Evolutionary conservation across 176 grass and related monocot species (phyloP).

Genomic region (Metroxylon sagu): DNA sequence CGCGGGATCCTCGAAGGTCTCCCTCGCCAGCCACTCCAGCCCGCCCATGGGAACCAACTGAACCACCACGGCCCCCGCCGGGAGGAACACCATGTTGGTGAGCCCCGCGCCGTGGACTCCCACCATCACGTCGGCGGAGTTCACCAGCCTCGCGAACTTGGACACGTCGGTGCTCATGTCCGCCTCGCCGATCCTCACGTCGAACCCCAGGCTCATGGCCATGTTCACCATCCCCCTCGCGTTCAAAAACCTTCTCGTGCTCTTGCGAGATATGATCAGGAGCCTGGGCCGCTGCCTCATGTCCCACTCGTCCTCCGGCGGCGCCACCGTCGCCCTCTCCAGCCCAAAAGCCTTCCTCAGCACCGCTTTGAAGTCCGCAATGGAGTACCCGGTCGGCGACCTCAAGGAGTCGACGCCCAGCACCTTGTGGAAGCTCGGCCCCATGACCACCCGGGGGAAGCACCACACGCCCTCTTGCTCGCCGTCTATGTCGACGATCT

Average conservation of each 20-base stretch:
- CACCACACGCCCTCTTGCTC: conserved; percentile 48
- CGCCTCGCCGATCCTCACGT: conserved; percentile 67
- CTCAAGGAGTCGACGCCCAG: conserved; percentile 65
- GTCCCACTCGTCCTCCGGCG: too few species aligned
- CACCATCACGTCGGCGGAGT: conserved; percentile 57
- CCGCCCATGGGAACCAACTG: conserved; percentile 65
- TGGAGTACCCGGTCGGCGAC: conserved; percentile 49
- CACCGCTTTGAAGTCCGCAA: conserved; percentile 53
- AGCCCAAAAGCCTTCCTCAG: conserved; percentile 40
- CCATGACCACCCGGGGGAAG: conserved; percentile 54
- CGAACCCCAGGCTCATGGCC: conserved; percentile 65
- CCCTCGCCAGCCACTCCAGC: conserved; percentile 62
- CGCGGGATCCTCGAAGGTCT: conserved; percentile 50
- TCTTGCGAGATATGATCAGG: conserved; percentile 76
- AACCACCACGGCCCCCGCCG: conserved; percentile 57
- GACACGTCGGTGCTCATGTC: conserved; percentile 66
- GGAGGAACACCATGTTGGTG: conserved; percentile 79
- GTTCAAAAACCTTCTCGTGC: conserved; percentile 62
- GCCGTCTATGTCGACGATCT: conserved; percentile 41
- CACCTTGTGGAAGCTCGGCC: conserved; percentile 68
- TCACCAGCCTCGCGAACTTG: conserved; percentile 60
- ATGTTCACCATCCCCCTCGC: conserved; percentile 30
- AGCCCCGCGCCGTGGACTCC: conserved; percentile 91
- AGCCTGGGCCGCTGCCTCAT: conserved; percentile 29
- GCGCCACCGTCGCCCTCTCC: conserved; percentile 3